Base-by-base conservation (phyloP, 805 yeast genomes). In the Wickerhamiella azymoides region DNA sequence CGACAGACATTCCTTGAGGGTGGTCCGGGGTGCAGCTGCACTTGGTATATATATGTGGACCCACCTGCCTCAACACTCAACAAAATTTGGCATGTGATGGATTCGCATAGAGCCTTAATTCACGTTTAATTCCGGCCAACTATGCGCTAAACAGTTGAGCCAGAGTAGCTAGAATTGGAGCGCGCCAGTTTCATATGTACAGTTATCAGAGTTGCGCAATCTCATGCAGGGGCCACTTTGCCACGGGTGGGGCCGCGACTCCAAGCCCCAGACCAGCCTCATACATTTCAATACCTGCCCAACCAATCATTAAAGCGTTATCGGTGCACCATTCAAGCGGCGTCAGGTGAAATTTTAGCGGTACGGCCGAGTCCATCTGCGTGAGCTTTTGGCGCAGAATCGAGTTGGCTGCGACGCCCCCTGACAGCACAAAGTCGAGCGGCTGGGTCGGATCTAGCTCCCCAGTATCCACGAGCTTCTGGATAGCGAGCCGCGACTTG, bases 271-370 rank as follows among this genome's bases (percentile, higher is more conserved):
- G 32, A 1, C 59, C 50, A 5, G 72, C 70, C 58, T 86, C 95
- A 57, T 66, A 80, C 16, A 88, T 63, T 59, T 89, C 96, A 8
- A 89, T 84, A 0, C 96, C 98, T 0, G 97, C 94, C 78, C 93
- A 84, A 1, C 96, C 98, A 44, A 92, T 92, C 98, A 92, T 92
- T 2, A 85, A 75, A 0, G 96, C 94, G 61, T 92, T 92, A 57
- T 92, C 98, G 0, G 96, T 85, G 58, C 98, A 92, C 49, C 86
- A 65, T 1, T 70, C 62, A 2, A 77, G 66, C 17, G 74, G 77
- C 0, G 96, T 95, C 54, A 77, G 84, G 52, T 74, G 74, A 39
- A 78, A 74, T 1, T 50, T n/a, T 5, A 57, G 43, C n/a, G 51
- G 46, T 16, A 42, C 10, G 2, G 42, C 46, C 8, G 43, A 32